Evolutionary conservation across 257 asterid genomes (phyloP).

Genomic region (Haberlea rhodopensis): DNA sequence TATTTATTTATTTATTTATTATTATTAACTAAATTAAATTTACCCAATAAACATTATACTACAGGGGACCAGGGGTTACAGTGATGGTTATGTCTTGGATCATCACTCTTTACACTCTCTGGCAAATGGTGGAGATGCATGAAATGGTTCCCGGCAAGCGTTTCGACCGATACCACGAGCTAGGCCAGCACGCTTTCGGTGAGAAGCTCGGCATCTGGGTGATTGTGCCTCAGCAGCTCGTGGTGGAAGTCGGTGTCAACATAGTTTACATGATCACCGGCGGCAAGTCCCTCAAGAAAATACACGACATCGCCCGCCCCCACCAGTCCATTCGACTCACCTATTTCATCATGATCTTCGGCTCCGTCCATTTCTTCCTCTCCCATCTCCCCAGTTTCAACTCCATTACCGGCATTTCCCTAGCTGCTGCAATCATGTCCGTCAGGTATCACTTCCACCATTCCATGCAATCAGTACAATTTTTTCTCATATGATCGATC

Average conservation of each 20-base stretch:
- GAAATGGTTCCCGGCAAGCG: constrained; percentile 49
- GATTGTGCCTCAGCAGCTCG: constrained; percentile 54
- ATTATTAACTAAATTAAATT: background rate
- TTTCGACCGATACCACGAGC: constrained; percentile 57
- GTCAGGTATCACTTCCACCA: constrained; percentile 36
- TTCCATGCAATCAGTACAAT: too few species aligned
- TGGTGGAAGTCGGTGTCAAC: constrained; percentile 47
- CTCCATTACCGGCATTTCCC: constrained; percentile 36
- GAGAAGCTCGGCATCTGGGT: constrained; percentile 48
- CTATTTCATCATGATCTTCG: constrained; percentile 43
- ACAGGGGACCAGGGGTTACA: constrained; percentile 58
- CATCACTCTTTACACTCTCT: constrained; percentile 53
- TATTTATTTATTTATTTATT: background rate
- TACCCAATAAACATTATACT: too few species aligned
- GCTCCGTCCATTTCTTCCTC: constrained; percentile 41
- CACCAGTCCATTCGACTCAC: constrained; percentile 27
- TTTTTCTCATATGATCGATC: too few species aligned
- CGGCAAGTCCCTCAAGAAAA: constrained; percentile 46
- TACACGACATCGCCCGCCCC: constrained; percentile 30
- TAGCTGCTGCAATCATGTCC: constrained; percentile 62
- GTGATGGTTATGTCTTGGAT: constrained; percentile 48
- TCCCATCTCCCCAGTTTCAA: constrained; percentile 53
- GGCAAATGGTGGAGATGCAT: constrained; percentile 75
- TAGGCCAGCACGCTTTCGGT: constrained; percentile 58
- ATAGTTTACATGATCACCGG: constrained; percentile 65